Conservation (phyloP, 73 alveolate genomes). For the Stentor roeselii region DNA sequence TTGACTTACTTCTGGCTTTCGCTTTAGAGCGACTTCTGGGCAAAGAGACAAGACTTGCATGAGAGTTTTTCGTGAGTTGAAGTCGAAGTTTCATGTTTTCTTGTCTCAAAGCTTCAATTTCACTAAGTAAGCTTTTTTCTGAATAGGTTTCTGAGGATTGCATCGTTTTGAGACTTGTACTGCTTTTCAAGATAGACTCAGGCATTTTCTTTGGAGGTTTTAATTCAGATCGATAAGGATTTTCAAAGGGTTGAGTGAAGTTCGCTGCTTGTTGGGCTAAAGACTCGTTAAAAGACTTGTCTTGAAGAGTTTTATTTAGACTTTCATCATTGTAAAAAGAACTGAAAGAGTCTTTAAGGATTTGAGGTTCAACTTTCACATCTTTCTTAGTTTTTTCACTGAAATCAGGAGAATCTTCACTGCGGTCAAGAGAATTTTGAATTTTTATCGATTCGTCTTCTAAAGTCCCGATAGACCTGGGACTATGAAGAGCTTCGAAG, state of each 20-base stretch:
- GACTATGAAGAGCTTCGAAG: neutral
- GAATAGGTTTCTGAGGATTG: neutral
- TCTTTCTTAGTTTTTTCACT: neutral
- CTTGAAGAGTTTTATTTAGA: neutral
- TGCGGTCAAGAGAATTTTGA: neutral
- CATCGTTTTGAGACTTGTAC: neutral
- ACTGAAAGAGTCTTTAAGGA: neutral
- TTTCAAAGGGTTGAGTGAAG: neutral
- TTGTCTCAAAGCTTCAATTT: conserved; percentile 24
- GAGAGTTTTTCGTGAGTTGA: neutral
- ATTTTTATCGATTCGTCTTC: neutral
- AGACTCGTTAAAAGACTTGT: neutral
- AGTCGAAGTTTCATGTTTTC: neutral
- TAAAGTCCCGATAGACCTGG: no score
- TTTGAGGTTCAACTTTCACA: neutral
- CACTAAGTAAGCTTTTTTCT: neutral
- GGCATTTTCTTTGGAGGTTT: neutral
- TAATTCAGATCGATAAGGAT: neutral
- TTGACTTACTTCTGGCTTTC: neutral
- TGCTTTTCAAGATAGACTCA: neutral
- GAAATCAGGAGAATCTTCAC: neutral
- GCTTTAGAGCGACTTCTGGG: neutral
- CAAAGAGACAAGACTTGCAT: neutral
- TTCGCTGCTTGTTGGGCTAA: neutral
- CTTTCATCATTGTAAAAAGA: conserved; percentile 5